Conservation (phyloP, 1,284 basidiomycete genomes). For the Ganoderma lingzhi region DNA sequence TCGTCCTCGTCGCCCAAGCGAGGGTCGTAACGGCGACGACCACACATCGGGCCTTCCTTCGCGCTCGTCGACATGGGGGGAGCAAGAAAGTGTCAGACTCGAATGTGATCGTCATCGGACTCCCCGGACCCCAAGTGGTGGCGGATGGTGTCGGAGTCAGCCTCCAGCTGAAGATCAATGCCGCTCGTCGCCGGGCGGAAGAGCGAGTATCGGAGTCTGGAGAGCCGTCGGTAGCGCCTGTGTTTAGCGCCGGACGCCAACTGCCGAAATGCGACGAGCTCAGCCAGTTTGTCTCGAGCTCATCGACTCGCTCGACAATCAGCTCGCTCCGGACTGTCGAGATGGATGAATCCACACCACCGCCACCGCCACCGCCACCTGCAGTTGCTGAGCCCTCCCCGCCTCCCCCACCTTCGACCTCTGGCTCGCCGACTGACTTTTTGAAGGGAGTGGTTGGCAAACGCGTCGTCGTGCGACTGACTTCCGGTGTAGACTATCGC, state of each 20-base stretch:
- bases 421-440: constrained; percentile 90
- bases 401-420: constrained; percentile 52
- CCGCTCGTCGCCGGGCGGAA: neutral
- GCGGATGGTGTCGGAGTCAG: neutral
- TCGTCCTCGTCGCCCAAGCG: constrained; percentile 41
- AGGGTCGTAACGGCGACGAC: constrained; percentile 35
- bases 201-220: neutral
- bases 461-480: constrained; percentile 91
- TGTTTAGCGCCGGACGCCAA: neutral
- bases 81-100: neutral
- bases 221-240: neutral
- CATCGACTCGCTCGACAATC: constrained; percentile 17
- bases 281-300: neutral
- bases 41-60: constrained; percentile 15
- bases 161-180: neutral
- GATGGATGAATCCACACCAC: constrained; percentile 39
- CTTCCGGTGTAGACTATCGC: constrained; percentile 96
- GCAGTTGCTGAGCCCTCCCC: constrained; percentile 45
- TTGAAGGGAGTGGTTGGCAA: constrained; percentile 96
- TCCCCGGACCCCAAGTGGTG: neutral
- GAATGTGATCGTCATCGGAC: constrained; percentile 1
- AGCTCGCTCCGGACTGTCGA: neutral
- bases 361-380: constrained; percentile 40
- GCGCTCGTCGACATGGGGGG: constrained; percentile 8
- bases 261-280: constrained; percentile 3